Base-by-base conservation (phyloP, 345 rosid species). In the Heritiera fomes region DNA sequence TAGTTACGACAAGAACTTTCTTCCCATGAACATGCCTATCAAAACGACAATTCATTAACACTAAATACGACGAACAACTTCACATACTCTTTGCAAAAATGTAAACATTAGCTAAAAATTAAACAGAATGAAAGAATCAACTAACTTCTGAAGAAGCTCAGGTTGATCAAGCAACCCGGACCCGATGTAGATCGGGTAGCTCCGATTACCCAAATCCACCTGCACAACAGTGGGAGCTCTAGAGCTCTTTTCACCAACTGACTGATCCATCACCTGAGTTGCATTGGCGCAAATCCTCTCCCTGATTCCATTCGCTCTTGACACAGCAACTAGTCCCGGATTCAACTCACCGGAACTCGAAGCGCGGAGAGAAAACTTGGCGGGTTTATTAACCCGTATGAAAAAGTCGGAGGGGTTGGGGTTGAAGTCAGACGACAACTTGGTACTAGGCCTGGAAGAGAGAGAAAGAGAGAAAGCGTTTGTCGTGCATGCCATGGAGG, bases 151-250 rank as follows among this genome's bases (percentile, higher is more conserved):
- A 40, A 96, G 92, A 77, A 96, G 88, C 8, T 90, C 83, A 14
- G 94, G 91, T 32, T 86, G 98, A 81, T 94, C 84, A 28, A 96
- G 98, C 75, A 96, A 87, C 1, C 94, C 95, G 72, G 98, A 87
- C 56, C 98, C 98, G 59, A 96, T 96, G 69, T 96, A 94, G 79
- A 96, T 94, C 67, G 98, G 99, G 79, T 96, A 96, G 82, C 98
- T 96, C 80, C 99, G 91, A 79, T 81, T 60, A 14, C 99, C 98
- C 84, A 96, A 87, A 84, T 93, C 94, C 76, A 96, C 99, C 7
- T 96, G 89, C 49, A 96, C 98, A 70, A 88, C 75, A 0, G 94
- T 91, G 69, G 97, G 93, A 74, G 41, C 80, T 73, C 64, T 60
- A 75, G 90, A 38, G 68, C 83, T 79, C 59, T 83, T 79, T 45